These are phyloP conservation scores for Nicotiana noctiflora DNA, from an alignment of 257 asterid species.

Conservation along the genomic window DNA sequence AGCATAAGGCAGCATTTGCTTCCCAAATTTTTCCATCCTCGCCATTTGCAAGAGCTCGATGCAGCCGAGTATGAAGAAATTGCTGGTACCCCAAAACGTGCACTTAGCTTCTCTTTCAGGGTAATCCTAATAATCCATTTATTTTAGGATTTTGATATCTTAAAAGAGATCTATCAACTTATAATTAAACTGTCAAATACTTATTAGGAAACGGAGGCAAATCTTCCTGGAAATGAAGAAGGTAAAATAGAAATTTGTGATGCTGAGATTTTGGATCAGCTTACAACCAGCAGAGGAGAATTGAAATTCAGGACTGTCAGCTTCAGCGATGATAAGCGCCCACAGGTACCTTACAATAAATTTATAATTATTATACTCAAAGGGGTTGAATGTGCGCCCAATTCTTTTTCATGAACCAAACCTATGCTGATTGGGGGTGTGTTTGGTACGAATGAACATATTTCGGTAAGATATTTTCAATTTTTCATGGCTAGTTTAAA, in stretches of 20 bases:
- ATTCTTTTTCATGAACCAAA: no score
- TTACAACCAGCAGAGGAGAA: constrained; percentile 59
- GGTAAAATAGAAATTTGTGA: constrained; percentile 23
- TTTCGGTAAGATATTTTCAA: no score
- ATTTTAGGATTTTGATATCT: background rate
- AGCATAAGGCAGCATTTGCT: constrained; percentile 45
- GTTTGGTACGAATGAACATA: no score
- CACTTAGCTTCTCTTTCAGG: constrained; percentile 29
- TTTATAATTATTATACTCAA: no score
- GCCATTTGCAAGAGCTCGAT: constrained; percentile 43
- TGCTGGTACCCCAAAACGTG: constrained; percentile 32
- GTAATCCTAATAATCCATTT: constrained; percentile 11
- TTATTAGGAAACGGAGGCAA: constrained; percentile 27
- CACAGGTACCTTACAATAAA: constrained; percentile 23
- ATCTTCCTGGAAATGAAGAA: no score
- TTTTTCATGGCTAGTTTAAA: no score
- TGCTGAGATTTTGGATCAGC: constrained; percentile 51
- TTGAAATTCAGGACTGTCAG: constrained; percentile 34
- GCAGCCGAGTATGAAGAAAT: constrained; percentile 59
- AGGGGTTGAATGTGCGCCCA: no score
- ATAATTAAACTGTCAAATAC: background rate
- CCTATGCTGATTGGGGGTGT: no score
- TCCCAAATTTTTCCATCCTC: constrained; percentile 36
- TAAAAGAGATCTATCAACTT: background rate
- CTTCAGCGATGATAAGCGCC: constrained; percentile 31